These are phyloP conservation scores for Tetrapisispora arboricola DNA, from an alignment of 805 yeast genomes.

Conservation along the genomic window DNA sequence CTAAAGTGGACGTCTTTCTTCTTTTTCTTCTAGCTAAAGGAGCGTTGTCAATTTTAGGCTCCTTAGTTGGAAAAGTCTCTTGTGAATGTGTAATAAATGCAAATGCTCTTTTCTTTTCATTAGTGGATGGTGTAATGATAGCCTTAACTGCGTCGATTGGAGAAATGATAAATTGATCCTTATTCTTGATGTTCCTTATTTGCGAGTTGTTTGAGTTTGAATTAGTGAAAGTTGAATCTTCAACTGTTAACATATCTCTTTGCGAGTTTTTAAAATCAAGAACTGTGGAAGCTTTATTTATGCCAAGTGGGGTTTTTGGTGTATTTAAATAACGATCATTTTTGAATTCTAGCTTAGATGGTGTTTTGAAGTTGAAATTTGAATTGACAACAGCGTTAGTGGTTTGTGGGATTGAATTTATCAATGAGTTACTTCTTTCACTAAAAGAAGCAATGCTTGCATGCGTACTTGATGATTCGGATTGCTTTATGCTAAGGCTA, in stretches of 20 bases:
- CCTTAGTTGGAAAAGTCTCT: constrained; percentile 72
- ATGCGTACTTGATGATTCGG: not conserved
- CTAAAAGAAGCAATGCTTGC: not conserved
- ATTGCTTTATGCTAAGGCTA: not conserved
- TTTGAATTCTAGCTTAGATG: not conserved
- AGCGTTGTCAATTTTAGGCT: constrained; percentile 81
- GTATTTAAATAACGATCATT: not conserved
- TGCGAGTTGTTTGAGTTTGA: not conserved
- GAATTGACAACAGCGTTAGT: not conserved
- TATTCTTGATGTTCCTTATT: constrained; percentile 5
- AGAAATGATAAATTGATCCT: constrained; percentile 18
- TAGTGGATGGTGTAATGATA: constrained; percentile 23
- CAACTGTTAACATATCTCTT: not conserved
- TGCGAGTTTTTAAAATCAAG: not conserved
- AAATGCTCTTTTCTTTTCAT: constrained; percentile 35
- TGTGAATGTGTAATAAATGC: constrained; percentile 94
- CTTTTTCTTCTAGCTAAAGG: constrained; percentile 88
- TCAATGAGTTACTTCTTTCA: not conserved
- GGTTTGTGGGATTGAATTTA: not conserved
- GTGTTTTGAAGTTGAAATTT: not conserved
- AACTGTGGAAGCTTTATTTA: not conserved
- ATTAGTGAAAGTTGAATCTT: not conserved
- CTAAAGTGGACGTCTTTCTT: constrained; percentile 87
- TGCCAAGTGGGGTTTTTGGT: constrained; percentile 1
- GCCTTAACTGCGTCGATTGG: constrained; percentile 28